A percentile compares a stretch with the other conserved stretches of the same genome.
These are phyloP conservation scores for Xylariales sp. DNA, from an alignment of 2,329 filamentous ascomycete species.

Conservation along the genomic window DNA sequence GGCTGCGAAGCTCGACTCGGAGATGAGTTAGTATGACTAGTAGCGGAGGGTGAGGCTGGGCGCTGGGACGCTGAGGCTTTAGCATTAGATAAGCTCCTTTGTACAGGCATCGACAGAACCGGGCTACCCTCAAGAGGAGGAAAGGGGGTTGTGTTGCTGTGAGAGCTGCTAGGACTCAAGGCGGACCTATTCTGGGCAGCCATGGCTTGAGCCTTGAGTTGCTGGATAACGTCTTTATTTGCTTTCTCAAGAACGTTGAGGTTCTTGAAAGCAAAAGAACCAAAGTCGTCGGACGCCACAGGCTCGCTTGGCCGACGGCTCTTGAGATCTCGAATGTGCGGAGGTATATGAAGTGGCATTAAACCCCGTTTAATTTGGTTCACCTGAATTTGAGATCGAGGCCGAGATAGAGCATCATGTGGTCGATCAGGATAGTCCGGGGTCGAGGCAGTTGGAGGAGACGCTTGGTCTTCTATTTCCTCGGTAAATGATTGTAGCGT, in stretches of 20 bases:
- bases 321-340: slow-evolving; percentile 92
- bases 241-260: slow-evolving; percentile 95
- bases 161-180: slow-evolving; percentile 57
- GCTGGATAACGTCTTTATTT: slow-evolving; percentile 98
- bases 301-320: slow-evolving; percentile 91
- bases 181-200: slow-evolving; percentile 69
- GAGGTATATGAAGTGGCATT: slow-evolving; percentile 96
- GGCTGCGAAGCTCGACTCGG: slow-evolving; percentile 84
- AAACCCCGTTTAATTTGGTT: slow-evolving; percentile 89
- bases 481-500: slow-evolving; percentile 92
- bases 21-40: slow-evolving; percentile 84
- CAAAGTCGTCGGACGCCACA: slow-evolving; percentile 90
- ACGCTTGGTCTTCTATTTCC: slow-evolving; percentile 89
- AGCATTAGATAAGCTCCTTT: slow-evolving; percentile 84
- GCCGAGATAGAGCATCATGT: slow-evolving; percentile 91
- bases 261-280: slow-evolving; percentile 97
- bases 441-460: slow-evolving; percentile 77
- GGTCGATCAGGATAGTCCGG: slow-evolving; percentile 88
- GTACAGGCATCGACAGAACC: slow-evolving; percentile 80
- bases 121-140: slow-evolving; percentile 87
- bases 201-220: slow-evolving; percentile 90
- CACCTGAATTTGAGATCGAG: slow-evolving; percentile 78
- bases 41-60: slow-evolving; percentile 85
- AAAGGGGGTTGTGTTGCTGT: slow-evolving; percentile 67
- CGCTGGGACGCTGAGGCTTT: slow-evolving; percentile 74